Evolutionary conservation across 805 yeast genomes (phyloP), one percentile per base, ranked within the genome.

Genomic region (Saturnispora ahearnii): DNA sequence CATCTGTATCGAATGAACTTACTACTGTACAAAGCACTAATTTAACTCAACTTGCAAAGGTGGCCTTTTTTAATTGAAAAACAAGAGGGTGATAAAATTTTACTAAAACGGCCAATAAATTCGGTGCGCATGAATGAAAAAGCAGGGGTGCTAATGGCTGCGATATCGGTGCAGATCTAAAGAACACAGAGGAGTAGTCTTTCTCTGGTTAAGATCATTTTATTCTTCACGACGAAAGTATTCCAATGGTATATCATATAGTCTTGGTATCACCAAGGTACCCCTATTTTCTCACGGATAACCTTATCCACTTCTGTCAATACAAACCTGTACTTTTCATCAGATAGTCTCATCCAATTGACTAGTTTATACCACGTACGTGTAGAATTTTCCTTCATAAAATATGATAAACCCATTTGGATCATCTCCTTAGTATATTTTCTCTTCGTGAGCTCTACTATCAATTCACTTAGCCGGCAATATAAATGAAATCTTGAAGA

Each of bases 341-440:
- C 22, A 22, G 44, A 46, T 36, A 40, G 15, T 12, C 49, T 18
- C 44, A 46, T 40, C 49, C 49, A 46, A 13, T 32, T 33, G 3
- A 46, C 45, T 10, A 46, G 22, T 22, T 40, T 34, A 9, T 46
- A 46, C 49, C 49, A 46, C 13, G 49, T 40, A 12, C 31, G 30
- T 10, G 22, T 40, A 10, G 45, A 40, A 10, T 15, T 22, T 12
- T 40, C 21, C n/a, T 26, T n/a, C 45, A 46, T 30, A 13, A 26
- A 46, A 9, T 31, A 15, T 26, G 34, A 36, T 4, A 46, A 7
- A 0, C 34, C 45, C 12, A 18, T 7, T n/a, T 18, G 31, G 7
- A 40, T 28, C 13, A 9, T n/a, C 7, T 12, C 30, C 9, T 41
- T 37, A 7, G 28, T 30, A 21, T 46, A 46, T 7, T 36, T 37